Base-by-base conservation (phyloP, 331 rosid genomes). In the Quercus tomentella region DNA sequence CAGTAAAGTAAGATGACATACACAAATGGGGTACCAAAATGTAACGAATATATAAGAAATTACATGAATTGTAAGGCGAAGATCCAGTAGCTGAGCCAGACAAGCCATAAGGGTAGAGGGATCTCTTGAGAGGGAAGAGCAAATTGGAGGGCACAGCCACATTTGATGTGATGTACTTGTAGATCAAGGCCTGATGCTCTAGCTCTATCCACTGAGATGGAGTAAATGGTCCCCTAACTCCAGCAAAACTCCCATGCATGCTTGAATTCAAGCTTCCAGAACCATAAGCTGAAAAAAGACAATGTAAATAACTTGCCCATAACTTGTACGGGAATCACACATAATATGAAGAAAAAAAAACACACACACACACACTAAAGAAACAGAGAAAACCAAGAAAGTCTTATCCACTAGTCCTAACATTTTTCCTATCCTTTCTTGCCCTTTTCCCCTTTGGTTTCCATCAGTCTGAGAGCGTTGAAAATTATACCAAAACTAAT, bases 141-240 rank as follows among this genome's bases (percentile, higher is more conserved):
- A 92, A 86, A 89, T 87, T 88, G 62, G 94, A 80, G 6, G 98
- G 98, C 2, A 94, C 89, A 11, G 97, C 87, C 22, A 92, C 86
- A 65, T 90, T 91, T 74, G 93, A 89, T 54, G 94, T 86, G 3
- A 94, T 89, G 78, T 91, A 91, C 82, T 94, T 94, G 88, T 90
- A 94, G 92, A 94, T 94, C 89, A 92, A 82, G 15, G 98, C 97
- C 31, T 94, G 98, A 63, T 94, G 97, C 72, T 94, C 97, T 7
- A 94, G 75, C 79, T 94, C 98, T 92, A 94, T 87, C 98, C 98
- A 92, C 68, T 94, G 98, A 1, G 97, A 90, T 5, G 94, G 93
- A 78, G 97, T 94, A 81, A 94, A 94, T 69, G 87, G 89, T 11
- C 92, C 94, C 85, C 84, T 86, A 18, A 49, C 73, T 54, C 90